Evolutionary conservation across 768 basidiomycete species (phyloP).

Genomic region (Holtermannia corniformis): DNA sequence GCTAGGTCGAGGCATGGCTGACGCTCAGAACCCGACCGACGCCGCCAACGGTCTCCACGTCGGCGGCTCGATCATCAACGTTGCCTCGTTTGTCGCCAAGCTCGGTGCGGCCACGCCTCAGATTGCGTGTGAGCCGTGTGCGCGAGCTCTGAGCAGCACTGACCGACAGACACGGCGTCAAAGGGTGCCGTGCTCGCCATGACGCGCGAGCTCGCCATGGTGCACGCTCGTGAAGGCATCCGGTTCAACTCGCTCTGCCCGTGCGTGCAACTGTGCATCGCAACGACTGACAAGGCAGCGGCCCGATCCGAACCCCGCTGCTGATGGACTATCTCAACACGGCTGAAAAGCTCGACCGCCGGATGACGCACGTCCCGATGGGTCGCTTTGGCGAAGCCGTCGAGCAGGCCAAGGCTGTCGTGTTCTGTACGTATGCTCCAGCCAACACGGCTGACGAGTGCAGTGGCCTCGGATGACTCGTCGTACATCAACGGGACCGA

Average conservation of each 20-base stretch:
- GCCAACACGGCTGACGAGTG: slow-evolving; percentile 1
- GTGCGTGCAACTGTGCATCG: slow-evolving; percentile 47
- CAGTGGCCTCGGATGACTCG: slow-evolving; percentile 88
- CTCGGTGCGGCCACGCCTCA: slow-evolving; percentile 97
- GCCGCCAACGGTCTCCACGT: slow-evolving; percentile 64
- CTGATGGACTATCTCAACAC: slow-evolving; percentile 98
- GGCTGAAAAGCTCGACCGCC: slow-evolving; percentile 82
- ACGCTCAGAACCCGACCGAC: slow-evolving; percentile 63
- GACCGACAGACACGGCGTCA: slow-evolving; percentile 70
- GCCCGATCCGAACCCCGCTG: slow-evolving; percentile 89
- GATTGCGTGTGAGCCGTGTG: slow-evolving; percentile 83
- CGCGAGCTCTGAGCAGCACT: background rate
- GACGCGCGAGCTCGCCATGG: slow-evolving; percentile 95
- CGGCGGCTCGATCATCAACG: slow-evolving; percentile 82
- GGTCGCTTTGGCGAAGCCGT: slow-evolving; percentile 95
- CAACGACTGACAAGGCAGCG: slow-evolving; percentile 51
- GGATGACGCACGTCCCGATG: slow-evolving; percentile 79
- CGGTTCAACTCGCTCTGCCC: slow-evolving; percentile 93
- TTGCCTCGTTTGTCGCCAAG: slow-evolving; percentile 90
- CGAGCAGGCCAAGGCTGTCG: slow-evolving; percentile 82
- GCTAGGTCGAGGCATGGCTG: background rate
- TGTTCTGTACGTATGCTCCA: slow-evolving; percentile 63
- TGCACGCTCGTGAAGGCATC: slow-evolving; percentile 95
- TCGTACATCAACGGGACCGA: slow-evolving; percentile 94
- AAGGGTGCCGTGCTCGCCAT: slow-evolving; percentile 98